Evolutionary conservation across 176 grass and related monocot genomes (phyloP).

Genomic region (Ampelocalamus luodianensis): DNA sequence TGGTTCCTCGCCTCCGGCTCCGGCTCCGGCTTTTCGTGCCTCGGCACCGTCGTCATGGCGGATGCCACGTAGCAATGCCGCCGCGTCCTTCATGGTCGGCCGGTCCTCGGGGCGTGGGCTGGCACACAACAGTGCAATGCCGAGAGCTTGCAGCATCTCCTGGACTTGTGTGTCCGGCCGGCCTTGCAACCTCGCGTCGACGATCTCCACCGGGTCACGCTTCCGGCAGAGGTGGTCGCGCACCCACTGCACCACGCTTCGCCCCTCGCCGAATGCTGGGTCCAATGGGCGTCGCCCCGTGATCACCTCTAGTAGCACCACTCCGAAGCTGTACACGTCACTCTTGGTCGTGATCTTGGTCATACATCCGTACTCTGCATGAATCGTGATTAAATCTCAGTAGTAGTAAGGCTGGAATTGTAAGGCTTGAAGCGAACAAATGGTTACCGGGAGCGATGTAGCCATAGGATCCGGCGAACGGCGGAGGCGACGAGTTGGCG

Average conservation of each 20-base stretch:
- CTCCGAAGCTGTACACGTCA: constrained; percentile 91
- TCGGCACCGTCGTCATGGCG: constrained; percentile 54
- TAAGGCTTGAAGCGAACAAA: neutral
- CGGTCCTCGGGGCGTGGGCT: constrained; percentile 69
- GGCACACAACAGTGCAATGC: constrained; percentile 69
- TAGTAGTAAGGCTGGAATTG: neutral
- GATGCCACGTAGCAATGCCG: constrained; percentile 75
- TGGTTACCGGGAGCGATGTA: constrained; percentile 85
- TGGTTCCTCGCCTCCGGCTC: neutral
- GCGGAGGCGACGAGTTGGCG: constrained; percentile 58
- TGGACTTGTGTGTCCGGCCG: constrained; percentile 68
- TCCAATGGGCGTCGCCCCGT: constrained; percentile 64
- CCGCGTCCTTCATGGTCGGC: constrained; percentile 81
- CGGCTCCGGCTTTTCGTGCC: constrained; percentile 30
- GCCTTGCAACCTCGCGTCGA: constrained; percentile 62
- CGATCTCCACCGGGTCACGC: constrained; percentile 62
- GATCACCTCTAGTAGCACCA: constrained; percentile 73
- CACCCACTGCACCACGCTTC: constrained; percentile 89
- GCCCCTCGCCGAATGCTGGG: constrained; percentile 57
- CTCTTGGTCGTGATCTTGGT: constrained; percentile 90
- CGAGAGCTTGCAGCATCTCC: constrained; percentile 88
- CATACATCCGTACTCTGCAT: constrained; percentile 77
- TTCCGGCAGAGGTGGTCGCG: constrained; percentile 66
- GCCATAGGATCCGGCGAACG: constrained; percentile 84
- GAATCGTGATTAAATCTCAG: neutral